These are phyloP conservation scores for Naumovozyma baii DNA, from an alignment of 805 yeast species.

Conservation along the genomic window DNA sequence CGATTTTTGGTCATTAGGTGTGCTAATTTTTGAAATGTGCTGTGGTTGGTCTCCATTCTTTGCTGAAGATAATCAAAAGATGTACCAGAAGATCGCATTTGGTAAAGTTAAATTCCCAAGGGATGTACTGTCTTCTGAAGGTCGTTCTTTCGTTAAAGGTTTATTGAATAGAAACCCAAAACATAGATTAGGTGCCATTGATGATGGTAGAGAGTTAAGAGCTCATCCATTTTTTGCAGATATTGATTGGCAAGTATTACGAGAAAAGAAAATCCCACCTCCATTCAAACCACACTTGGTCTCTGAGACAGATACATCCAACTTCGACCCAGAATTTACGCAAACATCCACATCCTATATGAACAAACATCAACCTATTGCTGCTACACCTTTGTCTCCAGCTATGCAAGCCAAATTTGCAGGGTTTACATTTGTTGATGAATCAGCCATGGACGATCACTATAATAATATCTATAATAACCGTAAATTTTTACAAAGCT, in stretches of 20 bases:
- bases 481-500: conserved; percentile 29
- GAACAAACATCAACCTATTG: conserved; percentile 44
- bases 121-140: conserved; percentile 87
- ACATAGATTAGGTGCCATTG: conserved; percentile 83
- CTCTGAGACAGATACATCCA: conserved; percentile 88
- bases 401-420: conserved; percentile 94
- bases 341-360: conserved; percentile 79
- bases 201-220: conserved; percentile 86
- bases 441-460: conserved; percentile 82
- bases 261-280: conserved; percentile 79
- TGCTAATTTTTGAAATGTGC: conserved; percentile 95
- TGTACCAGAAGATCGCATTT: conserved; percentile 97
- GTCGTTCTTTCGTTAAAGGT: conserved; percentile 92
- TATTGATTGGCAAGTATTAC: conserved; percentile 78
- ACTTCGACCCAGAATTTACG: conserved; percentile 97
- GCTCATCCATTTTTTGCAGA: conserved; percentile 89
- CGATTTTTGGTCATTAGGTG: conserved; percentile 97
- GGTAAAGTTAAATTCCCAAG: conserved; percentile 97
- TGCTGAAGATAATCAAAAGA: conserved; percentile 95
- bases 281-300: conserved; percentile 92
- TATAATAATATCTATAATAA: conserved; percentile 35
- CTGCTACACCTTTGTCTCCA: conserved; percentile 69
- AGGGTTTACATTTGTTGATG: conserved; percentile 95
- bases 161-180: conserved; percentile 89
- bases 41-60: conserved; percentile 99